Base-by-base conservation (phyloP, 345 rosid genomes). In the Noccaea caerulescens region DNA sequence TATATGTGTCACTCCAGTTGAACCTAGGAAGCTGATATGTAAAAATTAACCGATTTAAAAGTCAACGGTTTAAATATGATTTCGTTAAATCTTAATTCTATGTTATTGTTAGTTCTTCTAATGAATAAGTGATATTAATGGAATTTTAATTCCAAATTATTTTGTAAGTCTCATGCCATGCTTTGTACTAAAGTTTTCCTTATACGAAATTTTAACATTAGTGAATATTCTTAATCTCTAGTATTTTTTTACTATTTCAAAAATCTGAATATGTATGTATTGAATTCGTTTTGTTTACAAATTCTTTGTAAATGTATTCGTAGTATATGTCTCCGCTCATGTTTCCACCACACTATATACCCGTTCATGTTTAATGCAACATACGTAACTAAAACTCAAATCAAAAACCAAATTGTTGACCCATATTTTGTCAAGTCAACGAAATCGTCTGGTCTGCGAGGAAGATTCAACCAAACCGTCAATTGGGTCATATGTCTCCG, bases 401-500 rank as follows among this genome's bases (percentile, higher is more conserved):
- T 9, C 2, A 45, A 36, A 12, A 44, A 63, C 20, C 46, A 33
- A 27, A 39, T 46, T 7, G 30, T 73, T 58, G 66, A 58, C 72
- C 6, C 10, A 42, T 36, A 37, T 4, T 30, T 30, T 20, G 53
- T 4, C 10, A 73, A 73, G 66, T 66, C 71, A 65, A 57, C 36
- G 25, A 30, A 13, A n/a, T 47, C 20, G 67, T 58, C 57, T 60
- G 8, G 57, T 75, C 13, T 72, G 10, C n/a, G 51, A 45, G 14
- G 58, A 72, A 65, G 36, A 57, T 37, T 72, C 77, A 18, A 72
- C 77, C 66, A 57, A 57, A 58, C 62, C 61, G 41, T 66, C 62
- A 10, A 58, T 39, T 51, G 56, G 34, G 62, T 74, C 23, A 8
- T 6, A 8, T 6, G 63, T 60, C 58, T 52, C 13, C n/a, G 8